Evolutionary conservation across 139 green algal genomes (phyloP), one percentile per base, ranked within the genome.

Genomic region (Chlamydomonas applanata): DNA sequence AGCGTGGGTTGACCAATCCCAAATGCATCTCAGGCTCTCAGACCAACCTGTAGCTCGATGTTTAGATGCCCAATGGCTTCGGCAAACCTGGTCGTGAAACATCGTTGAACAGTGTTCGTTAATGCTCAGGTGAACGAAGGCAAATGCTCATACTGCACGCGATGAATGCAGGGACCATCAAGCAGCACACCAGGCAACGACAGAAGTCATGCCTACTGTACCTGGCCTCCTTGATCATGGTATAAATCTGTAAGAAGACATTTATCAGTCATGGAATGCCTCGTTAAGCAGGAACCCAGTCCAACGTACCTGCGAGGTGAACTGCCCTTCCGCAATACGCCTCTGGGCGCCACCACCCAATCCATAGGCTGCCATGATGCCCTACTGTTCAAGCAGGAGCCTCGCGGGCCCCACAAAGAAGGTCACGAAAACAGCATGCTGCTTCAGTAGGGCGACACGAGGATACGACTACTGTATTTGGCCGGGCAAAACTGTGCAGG

Each of bases 151-250:
- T 71, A 29, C 19, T 22, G 25, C 2, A 11, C 7, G 3, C 25
- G 46, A 44, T 53, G 19, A 52, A 62, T 16, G n/a, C 30, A 25
- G 4, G 20, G 75, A 40, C 27, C 24, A 59, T 13, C 14, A 16
- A 35, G n/a, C 22, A 35, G 46, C 46, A 64, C 16, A n/a, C 25
- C 61, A 69, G 25, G 32, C 29, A 54, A 53, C 16, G 61, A n/a
- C 46, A 30, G 22, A 25, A 57, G 20, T 34, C 70, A 27, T 30
- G 85, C 85, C 79, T 87, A 0, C 61, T 59, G 68, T 84, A 88
- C 69, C 88, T 88, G 2, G 81, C 72, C 56, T 95, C 87, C 22
- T 82, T 73, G 78, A 95, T 92, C 40, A 83, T 75, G 1, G 79
- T 79, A 64, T 95, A 95, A 4, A 95, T 81, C 1, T 49, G 40